Evolutionary conservation across 164 flowering plant genomes (phyloP).

Genomic region (Vitis labrusca): DNA sequence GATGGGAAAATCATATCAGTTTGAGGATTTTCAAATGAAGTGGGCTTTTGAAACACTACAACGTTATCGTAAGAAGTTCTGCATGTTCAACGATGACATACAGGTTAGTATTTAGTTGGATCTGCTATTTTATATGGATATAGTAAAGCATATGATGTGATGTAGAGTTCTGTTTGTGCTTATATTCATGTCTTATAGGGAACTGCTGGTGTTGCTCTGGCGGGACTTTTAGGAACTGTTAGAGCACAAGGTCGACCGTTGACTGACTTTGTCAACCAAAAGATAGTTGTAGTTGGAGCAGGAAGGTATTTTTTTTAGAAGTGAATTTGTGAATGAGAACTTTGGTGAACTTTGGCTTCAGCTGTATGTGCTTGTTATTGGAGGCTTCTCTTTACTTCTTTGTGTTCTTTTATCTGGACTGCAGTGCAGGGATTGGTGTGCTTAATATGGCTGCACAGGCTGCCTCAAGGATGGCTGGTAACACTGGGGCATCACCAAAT

Average conservation of each 20-base stretch:
- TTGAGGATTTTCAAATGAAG: constrained; percentile 99
- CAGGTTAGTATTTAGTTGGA: constrained; percentile 53
- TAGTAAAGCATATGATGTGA: not conserved
- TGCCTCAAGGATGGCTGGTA: constrained; percentile 67
- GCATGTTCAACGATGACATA: constrained; percentile 99
- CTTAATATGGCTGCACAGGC: constrained; percentile 79
- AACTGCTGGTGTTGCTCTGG: constrained; percentile 99
- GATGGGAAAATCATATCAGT: constrained; percentile 42
- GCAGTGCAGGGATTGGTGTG: constrained; percentile 99
- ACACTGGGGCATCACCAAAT: constrained; percentile 30
- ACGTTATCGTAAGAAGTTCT: constrained; percentile 80
- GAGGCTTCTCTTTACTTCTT: constrained; percentile 10
- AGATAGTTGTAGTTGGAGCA: constrained; percentile 97
- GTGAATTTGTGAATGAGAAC: not conserved
- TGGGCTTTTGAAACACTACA: constrained; percentile 99
- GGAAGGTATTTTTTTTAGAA: constrained; percentile 66
- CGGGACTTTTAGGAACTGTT: constrained; percentile 91
- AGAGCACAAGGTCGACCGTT: constrained; percentile 95
- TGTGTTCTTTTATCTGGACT: constrained; percentile 23
- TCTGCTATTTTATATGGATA: not conserved
- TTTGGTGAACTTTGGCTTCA: too few species aligned
- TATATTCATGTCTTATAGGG: constrained; percentile 50
- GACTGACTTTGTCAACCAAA: constrained; percentile 83
- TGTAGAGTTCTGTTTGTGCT: constrained; percentile 5
- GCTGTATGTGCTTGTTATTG: constrained; percentile 4